These are phyloP conservation scores for Ilyonectria sp. DNA, from an alignment of 2,329 filamentous ascomycete genomes.

Conservation along the genomic window DNA sequence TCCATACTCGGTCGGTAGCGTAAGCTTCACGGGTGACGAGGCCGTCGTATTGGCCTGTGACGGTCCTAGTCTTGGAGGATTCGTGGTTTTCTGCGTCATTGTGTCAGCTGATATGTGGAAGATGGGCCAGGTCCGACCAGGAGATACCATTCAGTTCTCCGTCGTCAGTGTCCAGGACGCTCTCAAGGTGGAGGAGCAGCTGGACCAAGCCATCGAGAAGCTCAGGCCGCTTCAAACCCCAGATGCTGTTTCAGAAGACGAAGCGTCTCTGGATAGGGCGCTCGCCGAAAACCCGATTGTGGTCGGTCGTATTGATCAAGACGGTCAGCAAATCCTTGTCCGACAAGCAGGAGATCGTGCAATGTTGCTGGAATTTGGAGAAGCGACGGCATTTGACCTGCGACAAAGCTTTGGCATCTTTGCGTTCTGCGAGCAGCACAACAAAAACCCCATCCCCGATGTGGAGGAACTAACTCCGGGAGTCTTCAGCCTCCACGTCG, in stretches of 20 bases:
- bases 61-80: constrained; percentile 59
- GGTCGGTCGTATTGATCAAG: constrained; percentile 35
- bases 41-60: constrained; percentile 57
- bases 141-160: constrained; percentile 54
- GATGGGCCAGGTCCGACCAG: constrained; percentile 57
- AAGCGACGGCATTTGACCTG: constrained; percentile 49
- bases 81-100: constrained; percentile 57
- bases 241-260: neutral
- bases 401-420: constrained; percentile 53
- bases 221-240: constrained; percentile 28
- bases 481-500: constrained; percentile 53
- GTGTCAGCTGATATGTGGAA: constrained; percentile 59
- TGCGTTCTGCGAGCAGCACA: constrained; percentile 52
- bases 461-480: constrained; percentile 54
- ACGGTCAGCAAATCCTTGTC: constrained; percentile 34
- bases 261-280: neutral
- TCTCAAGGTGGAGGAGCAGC: constrained; percentile 40
- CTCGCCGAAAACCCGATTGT: constrained; percentile 18
- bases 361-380: constrained; percentile 54
- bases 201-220: constrained; percentile 42
- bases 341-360: constrained; percentile 54
- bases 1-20: constrained; percentile 57
- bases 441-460: constrained; percentile 44
- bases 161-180: constrained; percentile 49
- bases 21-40: constrained; percentile 61